Evolutionary conservation across 148 eudicot genomes (phyloP).

Genomic region (Gaultheria prostrata): DNA sequence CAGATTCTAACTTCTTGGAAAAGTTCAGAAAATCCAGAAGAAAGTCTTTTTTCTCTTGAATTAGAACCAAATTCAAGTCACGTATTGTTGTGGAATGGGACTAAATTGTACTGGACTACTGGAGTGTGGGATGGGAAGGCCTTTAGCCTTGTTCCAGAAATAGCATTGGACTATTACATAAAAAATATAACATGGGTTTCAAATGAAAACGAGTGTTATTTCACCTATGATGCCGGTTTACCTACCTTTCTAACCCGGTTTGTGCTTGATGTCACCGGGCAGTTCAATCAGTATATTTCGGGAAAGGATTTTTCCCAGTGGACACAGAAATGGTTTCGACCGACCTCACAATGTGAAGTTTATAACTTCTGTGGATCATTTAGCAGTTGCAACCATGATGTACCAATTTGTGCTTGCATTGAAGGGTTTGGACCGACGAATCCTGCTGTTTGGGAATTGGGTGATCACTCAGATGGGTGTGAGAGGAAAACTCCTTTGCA

Average conservation of each 20-base stretch:
- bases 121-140: not conserved
- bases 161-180: not conserved
- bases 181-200: not conserved
- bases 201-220: not conserved
- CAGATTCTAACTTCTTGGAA: not conserved
- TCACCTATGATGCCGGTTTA: not conserved
- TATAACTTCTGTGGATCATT: not conserved
- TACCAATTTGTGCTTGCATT: not conserved
- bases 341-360: not conserved
- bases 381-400: not conserved
- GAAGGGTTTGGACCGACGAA: not conserved
- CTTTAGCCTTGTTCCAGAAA: not conserved
- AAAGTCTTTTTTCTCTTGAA: not conserved
- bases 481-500: not conserved
- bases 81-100: not conserved
- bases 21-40: not conserved
- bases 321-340: not conserved
- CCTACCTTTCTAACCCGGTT: not conserved
- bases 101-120: not conserved
- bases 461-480: conserved; percentile 3
- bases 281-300: not conserved
- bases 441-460: not conserved
- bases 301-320: not conserved
- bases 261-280: not conserved
- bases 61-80: not conserved